phyloP scores from a whole-genome alignment of 345 rosid species.

The Mangifera indica region DNA sequence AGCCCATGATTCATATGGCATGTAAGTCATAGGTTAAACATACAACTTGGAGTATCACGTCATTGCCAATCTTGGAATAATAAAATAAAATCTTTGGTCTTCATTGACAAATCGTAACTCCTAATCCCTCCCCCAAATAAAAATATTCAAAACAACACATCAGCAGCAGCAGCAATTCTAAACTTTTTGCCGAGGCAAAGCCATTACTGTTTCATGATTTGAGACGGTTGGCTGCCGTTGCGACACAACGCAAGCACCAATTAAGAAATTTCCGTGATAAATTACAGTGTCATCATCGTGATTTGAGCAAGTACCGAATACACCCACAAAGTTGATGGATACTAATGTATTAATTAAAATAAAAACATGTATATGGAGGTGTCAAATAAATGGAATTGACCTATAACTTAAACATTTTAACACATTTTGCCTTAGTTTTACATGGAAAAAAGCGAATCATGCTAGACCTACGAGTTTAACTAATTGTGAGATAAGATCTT shows the following conservation, averaged over 20 bases:
- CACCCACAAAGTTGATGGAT: too few relatives aligned
- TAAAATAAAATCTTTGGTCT: background rate
- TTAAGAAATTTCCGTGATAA: background rate
- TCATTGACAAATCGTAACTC: constrained; percentile 22
- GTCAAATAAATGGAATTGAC: too few relatives aligned
- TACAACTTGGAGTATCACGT: constrained; percentile 19
- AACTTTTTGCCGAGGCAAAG: background rate
- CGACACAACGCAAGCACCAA: constrained; percentile 12
- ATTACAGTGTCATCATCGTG: too few relatives aligned
- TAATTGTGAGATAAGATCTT: too few relatives aligned
- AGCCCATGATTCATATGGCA: constrained; percentile 35
- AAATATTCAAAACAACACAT: background rate
- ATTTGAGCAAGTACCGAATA: too few relatives aligned
- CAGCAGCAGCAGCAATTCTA: background rate
- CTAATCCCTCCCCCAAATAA: constrained; percentile 15
- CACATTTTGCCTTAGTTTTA: too few relatives aligned
- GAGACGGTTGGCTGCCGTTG: constrained; percentile 40
- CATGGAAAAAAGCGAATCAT: too few relatives aligned
- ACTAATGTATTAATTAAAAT: too few relatives aligned
- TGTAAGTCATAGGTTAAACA: background rate
- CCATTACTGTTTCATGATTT: constrained; percentile 34
- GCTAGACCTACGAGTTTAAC: too few relatives aligned
- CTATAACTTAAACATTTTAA: too few relatives aligned
- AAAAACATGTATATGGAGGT: too few relatives aligned
- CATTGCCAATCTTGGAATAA: constrained; percentile 10